Conservation (phyloP, 1,284 basidiomycete genomes). For the Schizopora paradoxa region DNA sequence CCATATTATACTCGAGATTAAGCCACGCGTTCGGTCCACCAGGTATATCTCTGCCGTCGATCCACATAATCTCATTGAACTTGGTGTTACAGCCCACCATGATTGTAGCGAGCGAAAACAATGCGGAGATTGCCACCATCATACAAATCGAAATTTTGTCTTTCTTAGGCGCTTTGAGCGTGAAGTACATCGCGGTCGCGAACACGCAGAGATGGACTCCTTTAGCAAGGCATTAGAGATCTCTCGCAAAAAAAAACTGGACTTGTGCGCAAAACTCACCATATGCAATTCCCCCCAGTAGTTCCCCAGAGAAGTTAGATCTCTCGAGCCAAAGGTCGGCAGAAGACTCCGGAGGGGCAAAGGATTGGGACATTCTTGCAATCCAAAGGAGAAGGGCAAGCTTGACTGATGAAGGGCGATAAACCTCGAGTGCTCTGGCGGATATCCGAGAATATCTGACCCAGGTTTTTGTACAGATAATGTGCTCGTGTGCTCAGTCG, state of each 20-base stretch:
- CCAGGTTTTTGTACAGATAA: too few species aligned
- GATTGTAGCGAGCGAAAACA: neutral
- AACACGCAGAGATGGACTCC: neutral
- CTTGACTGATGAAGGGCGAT: too few species aligned
- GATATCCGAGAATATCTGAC: too few species aligned
- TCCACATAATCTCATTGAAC: too few species aligned
- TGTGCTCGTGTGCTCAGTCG: too few species aligned
- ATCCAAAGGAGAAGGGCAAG: too few species aligned
- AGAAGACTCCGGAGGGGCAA: constrained; percentile 2
- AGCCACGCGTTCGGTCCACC: neutral
- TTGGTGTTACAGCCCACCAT: neutral
- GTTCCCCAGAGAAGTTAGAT: constrained; percentile 11
- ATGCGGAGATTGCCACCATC: neutral
- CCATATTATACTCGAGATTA: neutral
- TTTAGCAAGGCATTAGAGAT: neutral
- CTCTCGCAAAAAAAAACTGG: neutral
- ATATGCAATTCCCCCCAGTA: constrained; percentile 16
- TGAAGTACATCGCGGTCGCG: neutral
- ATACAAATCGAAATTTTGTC: neutral
- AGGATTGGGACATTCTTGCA: too few species aligned
- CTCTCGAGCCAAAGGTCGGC: constrained; percentile 17
- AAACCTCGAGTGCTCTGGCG: too few species aligned
- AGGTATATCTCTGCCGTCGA: neutral
- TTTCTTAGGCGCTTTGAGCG: neutral
- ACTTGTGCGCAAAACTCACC: constrained; percentile 4